phyloP scores from a whole-genome alignment of 164 flowering plant genomes.

The Saururus chinensis region DNA sequence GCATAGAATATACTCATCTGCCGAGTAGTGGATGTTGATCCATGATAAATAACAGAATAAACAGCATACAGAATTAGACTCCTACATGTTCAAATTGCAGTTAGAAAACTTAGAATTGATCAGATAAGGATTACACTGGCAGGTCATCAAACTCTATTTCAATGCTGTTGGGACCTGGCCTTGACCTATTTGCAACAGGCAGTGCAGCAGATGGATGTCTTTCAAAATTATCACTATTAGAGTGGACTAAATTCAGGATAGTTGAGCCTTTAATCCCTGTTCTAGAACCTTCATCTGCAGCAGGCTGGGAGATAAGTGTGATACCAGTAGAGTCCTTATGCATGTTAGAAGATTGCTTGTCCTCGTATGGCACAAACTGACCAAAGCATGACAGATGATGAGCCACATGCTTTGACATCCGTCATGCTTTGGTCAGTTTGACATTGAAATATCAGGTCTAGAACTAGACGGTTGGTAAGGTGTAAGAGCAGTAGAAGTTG shows the following conservation, averaged over 20 bases:
- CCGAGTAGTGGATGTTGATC: conserved; percentile 31
- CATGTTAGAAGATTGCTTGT: conserved; percentile 36
- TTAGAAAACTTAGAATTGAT: neutral
- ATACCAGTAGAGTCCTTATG: too few relatives aligned
- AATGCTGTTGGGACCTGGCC: too few relatives aligned
- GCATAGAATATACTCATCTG: conserved; percentile 96
- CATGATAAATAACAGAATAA: conserved; percentile 34
- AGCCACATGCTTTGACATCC: conserved; percentile 25
- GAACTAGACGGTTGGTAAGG: conserved; percentile 29
- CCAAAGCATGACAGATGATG: conserved; percentile 36
- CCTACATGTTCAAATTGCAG: neutral
- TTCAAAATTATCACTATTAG: too few relatives aligned
- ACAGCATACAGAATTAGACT: too few relatives aligned
- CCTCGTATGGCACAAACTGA: conserved; percentile 37
- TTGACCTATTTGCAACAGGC: too few relatives aligned
- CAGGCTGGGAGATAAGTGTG: too few relatives aligned
- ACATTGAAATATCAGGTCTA: conserved; percentile 31
- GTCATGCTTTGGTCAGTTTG: conserved; percentile 51
- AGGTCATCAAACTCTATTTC: conserved; percentile 37
- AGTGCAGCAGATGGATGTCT: too few relatives aligned
- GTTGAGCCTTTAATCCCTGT: too few relatives aligned
- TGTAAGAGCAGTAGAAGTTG: conserved; percentile 27
- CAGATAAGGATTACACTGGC: conserved; percentile 26
- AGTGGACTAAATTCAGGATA: too few relatives aligned
- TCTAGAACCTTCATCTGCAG: too few relatives aligned